phyloP scores from a whole-genome alignment of 2,329 filamentous ascomycete species.

The Pseudogymnoascus sp. region DNA sequence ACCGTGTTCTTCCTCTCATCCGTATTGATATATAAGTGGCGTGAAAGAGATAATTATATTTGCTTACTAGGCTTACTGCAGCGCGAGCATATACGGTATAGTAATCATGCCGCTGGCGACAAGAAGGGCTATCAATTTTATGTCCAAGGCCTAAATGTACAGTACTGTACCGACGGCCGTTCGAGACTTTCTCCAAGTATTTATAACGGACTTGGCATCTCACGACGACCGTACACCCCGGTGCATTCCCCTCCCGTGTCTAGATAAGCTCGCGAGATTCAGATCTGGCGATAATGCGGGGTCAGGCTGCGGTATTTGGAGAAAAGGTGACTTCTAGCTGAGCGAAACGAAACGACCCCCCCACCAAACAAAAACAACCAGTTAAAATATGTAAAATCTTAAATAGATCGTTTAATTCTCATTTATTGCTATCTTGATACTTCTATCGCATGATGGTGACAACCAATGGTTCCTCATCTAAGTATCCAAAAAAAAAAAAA shows the following conservation, averaged over 20 bases:
- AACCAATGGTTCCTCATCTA: neutral
- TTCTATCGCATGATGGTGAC: neutral
- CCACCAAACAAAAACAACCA: neutral
- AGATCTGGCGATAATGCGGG: conserved; percentile 4
- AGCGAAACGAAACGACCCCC: neutral
- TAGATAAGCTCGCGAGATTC: conserved; percentile 1
- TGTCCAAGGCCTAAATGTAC: neutral
- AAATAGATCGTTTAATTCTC: neutral
- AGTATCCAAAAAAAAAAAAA: neutral
- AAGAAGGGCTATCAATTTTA: neutral
- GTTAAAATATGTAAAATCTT: neutral
- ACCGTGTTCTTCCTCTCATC: neutral
- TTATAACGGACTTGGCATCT: neutral
- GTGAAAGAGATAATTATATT: neutral
- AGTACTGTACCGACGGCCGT: neutral
- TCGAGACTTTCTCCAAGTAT: neutral
- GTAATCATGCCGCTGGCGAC: neutral
- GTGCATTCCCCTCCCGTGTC: neutral
- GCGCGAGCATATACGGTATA: neutral
- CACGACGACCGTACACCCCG: neutral
- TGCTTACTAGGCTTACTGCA: neutral
- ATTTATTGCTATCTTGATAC: neutral
- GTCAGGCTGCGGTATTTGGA: conserved; percentile 2
- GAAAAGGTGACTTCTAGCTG: neutral
- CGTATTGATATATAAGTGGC: neutral